Base-by-base conservation (phyloP, 179 eudicot genomes). In the Patellifolia procumbens region DNA sequence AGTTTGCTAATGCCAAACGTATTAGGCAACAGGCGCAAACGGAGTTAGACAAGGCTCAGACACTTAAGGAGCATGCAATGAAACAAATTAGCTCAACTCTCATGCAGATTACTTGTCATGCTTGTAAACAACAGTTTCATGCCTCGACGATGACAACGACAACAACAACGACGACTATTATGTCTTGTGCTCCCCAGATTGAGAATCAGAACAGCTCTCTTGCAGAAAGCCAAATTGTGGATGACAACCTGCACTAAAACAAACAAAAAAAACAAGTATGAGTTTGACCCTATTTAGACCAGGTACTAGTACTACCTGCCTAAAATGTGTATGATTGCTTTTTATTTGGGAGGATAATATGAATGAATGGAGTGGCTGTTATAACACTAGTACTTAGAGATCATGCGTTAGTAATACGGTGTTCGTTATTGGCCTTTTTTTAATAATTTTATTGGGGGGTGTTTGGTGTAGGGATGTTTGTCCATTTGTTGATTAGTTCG, bases 31-130 rank as follows among this genome's bases (percentile, higher is more conserved):
- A 88, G 67, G 98, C 97, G 0, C 88, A 86, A 46, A 84, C 79
- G 1, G 98, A 94, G 61, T 64, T 94, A n/a, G 92, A 90, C 32
- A 88, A 88, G 42, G 98, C 98, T 0, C 87, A 83, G 35, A 83
- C 85, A 7, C 75, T 90, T 2, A 89, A 84, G 51, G 88, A 85
- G 12, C 86, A 92, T 19, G 93, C 97, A 1, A 79, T 84, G 19
- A 88, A 88, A 74, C 84, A 90, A 78, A 80, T 89, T 7, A 88
- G 76, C 22, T 69, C 86, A 7, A 79, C 90, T 11, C 76, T 89
- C 45, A 34, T 89, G 6, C 89, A 94, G 42, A 88, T 94, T 63
- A 94, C 98, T 26, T 94, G 98, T 64, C 91, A 86, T 76, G 75
- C 91, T 39, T 94, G 98, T 72, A 85, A 87, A 82, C 86, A 80